Conservation (phyloP, 495 filamentous ascomycete genomes). For the Alectoria sarmentosa region DNA sequence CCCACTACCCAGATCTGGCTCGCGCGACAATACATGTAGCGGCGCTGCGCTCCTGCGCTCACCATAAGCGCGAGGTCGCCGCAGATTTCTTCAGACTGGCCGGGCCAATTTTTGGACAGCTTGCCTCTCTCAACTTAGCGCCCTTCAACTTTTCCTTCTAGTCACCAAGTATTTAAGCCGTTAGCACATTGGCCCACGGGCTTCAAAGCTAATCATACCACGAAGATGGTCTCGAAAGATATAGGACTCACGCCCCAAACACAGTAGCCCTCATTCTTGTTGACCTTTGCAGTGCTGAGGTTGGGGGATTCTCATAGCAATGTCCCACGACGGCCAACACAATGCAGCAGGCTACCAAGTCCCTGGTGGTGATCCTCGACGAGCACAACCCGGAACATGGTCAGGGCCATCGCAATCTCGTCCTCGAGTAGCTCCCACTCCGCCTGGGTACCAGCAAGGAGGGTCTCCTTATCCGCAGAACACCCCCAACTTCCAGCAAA, state of each 20-base stretch:
- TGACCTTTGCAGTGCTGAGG: not conserved
- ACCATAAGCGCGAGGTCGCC: too few relatives aligned
- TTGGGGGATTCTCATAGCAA: not conserved
- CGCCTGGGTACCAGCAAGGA: constrained; percentile 29
- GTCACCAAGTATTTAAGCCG: not conserved
- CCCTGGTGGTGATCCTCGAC: constrained; percentile 42
- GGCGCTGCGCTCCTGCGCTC: too few relatives aligned
- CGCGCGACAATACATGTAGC: too few relatives aligned
- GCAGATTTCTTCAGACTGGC: too few relatives aligned
- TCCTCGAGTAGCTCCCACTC: constrained; percentile 31
- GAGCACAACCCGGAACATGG: constrained; percentile 3
- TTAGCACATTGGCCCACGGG: not conserved
- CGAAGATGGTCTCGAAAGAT: constrained; percentile 7
- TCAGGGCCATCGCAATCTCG: constrained; percentile 17
- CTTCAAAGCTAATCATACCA: not conserved
- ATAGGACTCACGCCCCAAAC: not conserved
- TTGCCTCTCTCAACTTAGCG: too few relatives aligned
- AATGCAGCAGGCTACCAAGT: constrained; percentile 10
- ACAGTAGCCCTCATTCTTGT: constrained; percentile 1
- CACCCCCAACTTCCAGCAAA: constrained; percentile 19
- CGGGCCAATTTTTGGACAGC: too few relatives aligned
- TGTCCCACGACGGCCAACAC: constrained; percentile 15
- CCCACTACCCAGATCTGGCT: too few relatives aligned
- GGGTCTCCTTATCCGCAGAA: constrained; percentile 15
- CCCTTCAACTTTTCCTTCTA: too few relatives aligned